These are phyloP conservation scores for Penicillium nucicola DNA, from an alignment of 495 filamentous ascomycete species.

Conservation along the genomic window DNA sequence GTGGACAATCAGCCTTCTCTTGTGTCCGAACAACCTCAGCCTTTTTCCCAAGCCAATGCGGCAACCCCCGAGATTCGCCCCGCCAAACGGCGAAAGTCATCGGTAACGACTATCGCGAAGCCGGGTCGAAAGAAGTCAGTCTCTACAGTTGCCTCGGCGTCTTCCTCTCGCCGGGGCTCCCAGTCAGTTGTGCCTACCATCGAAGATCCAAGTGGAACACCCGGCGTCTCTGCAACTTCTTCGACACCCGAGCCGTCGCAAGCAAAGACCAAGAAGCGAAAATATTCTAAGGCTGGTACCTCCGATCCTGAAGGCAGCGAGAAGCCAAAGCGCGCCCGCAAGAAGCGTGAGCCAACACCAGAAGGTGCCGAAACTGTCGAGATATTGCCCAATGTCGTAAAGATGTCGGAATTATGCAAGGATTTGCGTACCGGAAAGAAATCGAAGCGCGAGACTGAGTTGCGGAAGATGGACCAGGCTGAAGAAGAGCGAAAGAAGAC, in stretches of 20 bases:
- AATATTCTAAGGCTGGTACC: constrained; percentile 20
- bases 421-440: constrained; percentile 76
- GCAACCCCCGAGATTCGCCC: constrained; percentile 2
- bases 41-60: background rate
- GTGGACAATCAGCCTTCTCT: background rate
- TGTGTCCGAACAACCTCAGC: background rate
- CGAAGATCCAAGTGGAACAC: constrained; percentile 11
- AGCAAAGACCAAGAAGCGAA: constrained; percentile 23
- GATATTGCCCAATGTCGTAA: constrained; percentile 66
- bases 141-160: background rate
- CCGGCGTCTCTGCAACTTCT: constrained; percentile 4
- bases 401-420: constrained; percentile 79
- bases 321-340: constrained; percentile 28
- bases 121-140: background rate
- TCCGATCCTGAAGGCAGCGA: constrained; percentile 23
- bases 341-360: constrained; percentile 60
- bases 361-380: constrained; percentile 71
- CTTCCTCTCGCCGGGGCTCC: constrained; percentile 8
- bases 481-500: constrained; percentile 48
- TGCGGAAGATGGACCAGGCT: constrained; percentile 52
- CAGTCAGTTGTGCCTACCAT: constrained; percentile 6
- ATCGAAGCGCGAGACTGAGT: constrained; percentile 64
- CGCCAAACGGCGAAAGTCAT: constrained; percentile 18
- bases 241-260: constrained; percentile 16
- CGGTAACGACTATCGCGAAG: background rate